Evolutionary conservation across 2,329 filamentous ascomycete genomes (phyloP), one percentile per base, ranked within the genome.

Genomic region (Fusarium agapanthi): DNA sequence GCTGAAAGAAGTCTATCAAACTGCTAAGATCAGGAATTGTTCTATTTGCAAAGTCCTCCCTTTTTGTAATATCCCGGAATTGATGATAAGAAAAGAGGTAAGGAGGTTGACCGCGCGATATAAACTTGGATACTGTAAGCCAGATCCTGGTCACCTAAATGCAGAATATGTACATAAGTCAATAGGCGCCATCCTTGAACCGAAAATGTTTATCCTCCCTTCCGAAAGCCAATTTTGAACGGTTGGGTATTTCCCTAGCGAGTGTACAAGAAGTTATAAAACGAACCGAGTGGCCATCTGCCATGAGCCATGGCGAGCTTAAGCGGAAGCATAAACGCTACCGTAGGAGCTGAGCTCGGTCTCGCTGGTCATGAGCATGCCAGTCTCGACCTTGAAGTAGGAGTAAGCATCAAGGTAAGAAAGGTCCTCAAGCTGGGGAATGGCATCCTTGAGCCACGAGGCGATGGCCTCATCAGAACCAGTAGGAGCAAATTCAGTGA

Each of bases 401-500:
- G 88, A 84, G 82, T 89, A 90, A 67, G 84, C 85, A 75, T 87
- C 81, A 50, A 90, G 84, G 78, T 86, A 89, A 58, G 79, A 77
- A 75, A 84, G 85, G 72, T 75, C 79, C 68, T 89, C 87, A 13
- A 90, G 82, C 74, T 82, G 78, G 65, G 84, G 76, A 35, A 88
- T 84, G 73, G 88, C 83, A 11, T 81, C 79, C 67, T 80, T 62
- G 65, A 92, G 81, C 84, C 90, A 91, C 40, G 68, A 68, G 70
- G 79, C 79, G 68, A 85, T 79, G 12, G 84, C 81, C 44, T 60
- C 50, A 28, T 83, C 81, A 58, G 80, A 81, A 65, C 84, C 86
- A 38, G 81, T 77, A 59, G 88, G 86, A 30, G 86, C 90, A 73
- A 92, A 92, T 84, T 92, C 90, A 62, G 89, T 91, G 62, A 92